Base-by-base conservation (phyloP, 352 stramenopile species). In the Phytophthora nicotianae region DNA sequence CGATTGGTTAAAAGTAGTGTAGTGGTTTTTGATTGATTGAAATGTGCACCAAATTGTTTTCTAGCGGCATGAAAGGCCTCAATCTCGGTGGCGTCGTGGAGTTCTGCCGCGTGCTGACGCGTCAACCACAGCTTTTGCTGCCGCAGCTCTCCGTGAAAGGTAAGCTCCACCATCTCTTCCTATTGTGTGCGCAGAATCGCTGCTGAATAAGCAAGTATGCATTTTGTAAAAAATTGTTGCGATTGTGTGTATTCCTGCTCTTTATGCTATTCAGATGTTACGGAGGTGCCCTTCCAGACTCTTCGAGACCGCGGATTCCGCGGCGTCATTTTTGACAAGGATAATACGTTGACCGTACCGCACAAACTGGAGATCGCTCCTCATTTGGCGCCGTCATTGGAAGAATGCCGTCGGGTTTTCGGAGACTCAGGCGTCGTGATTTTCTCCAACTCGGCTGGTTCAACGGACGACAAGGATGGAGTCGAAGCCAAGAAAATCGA, bases 261-360 rank as follows among this genome's bases (percentile, higher is more conserved):
- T 38, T 21, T 49, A 20, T 21, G 4, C n/a, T 23, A 20, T 43
- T 29, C 33, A 94, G 86, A 93, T 67, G 55, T 95, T 57, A 90
- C 86, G n/a, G 84, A 95, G 19, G 76, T 95, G 41, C 83, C 83
- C 6, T 95, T 93, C 58, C 79, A 93, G 50, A 67, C 75, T 49
- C 77, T 95, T 27, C 72, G 78, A 51, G 81, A 91, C 52, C 73
- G 73, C 50, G 94, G 93, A 23, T 97, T 98, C 74, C 87, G 91
- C 37, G 91, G 88, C 33, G 85, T 98, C 37, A 82, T 99, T 48
- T 98, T 99, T 67, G 96, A 99, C 81, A 99, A 99, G 66, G 96
- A 99, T 70, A 99, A 99, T 70, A 99, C 96, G 23, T 70, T 99
- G 50, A 99, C 95, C 1, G 77, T 87, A 3, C 96, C 96, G 7